These are phyloP conservation scores for Epichloe typhina DNA, from an alignment of 2,329 filamentous ascomycete species.

Conservation along the genomic window DNA sequence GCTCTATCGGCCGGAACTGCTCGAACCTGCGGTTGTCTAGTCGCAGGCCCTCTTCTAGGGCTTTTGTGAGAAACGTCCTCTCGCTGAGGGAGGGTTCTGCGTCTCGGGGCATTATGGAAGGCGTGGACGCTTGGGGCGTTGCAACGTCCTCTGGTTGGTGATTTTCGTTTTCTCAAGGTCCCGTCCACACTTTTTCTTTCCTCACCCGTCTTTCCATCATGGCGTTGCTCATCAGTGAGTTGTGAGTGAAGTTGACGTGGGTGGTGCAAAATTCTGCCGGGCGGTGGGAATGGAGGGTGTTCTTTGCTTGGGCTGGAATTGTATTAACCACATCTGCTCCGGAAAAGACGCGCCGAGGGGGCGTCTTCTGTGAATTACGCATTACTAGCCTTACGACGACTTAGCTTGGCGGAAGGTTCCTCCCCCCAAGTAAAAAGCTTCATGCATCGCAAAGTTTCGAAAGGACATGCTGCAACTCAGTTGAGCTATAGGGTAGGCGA, in stretches of 20 bases:
- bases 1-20: conserved; percentile 61
- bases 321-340: too few relatives aligned
- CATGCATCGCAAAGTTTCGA: too few relatives aligned
- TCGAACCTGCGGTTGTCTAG: conserved; percentile 75
- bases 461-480: too few relatives aligned
- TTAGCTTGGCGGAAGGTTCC: too few relatives aligned
- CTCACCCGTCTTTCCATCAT: conserved; percentile 6
- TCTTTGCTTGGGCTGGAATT: too few relatives aligned
- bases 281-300: conserved; percentile 23
- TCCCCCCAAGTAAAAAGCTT: too few relatives aligned
- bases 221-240: not conserved
- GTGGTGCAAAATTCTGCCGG: conserved; percentile 32
- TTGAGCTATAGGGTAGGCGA: too few relatives aligned
- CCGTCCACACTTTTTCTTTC: not conserved
- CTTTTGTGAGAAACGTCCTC: conserved; percentile 71
- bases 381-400: not conserved
- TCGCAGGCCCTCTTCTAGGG: conserved; percentile 66
- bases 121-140: not conserved
- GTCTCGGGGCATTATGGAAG: conserved; percentile 72
- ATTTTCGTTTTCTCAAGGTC: not conserved
- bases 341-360: not conserved
- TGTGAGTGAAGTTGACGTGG: conserved; percentile 4
- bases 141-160: not conserved
- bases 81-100: conserved; percentile 81
- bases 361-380: not conserved